Percentiles rank a stretch among this genome's conserved stretches.
Conservation (phyloP, 2,329 filamentous ascomycete species). For the Aspergillus ruber region DNA sequence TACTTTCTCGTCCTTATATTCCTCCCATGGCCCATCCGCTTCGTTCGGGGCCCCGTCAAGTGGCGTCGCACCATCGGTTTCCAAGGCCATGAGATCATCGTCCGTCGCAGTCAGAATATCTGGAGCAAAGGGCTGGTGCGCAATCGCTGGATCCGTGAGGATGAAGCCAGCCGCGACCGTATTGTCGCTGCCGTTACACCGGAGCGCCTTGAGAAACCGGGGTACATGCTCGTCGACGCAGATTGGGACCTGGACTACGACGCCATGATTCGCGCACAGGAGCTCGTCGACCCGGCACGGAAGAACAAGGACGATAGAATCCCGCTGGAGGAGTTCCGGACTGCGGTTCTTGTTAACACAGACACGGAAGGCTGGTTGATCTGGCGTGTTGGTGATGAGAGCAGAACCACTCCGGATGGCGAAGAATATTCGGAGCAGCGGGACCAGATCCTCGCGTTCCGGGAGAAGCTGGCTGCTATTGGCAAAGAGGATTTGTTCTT, state of each 20-base stretch:
- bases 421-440: slow-evolving; percentile 31
- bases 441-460: slow-evolving; percentile 72
- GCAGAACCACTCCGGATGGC: slow-evolving; percentile 33
- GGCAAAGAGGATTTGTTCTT: slow-evolving; percentile 88
- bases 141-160: slow-evolving; percentile 41
- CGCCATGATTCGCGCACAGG: slow-evolving; percentile 68
- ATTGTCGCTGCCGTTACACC: slow-evolving; percentile 65
- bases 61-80: slow-evolving; percentile 77
- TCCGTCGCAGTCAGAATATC: slow-evolving; percentile 62
- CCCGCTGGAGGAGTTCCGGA: slow-evolving; percentile 61
- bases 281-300: slow-evolving; percentile 51
- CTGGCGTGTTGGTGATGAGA: slow-evolving; percentile 53
- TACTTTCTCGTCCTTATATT: slow-evolving; percentile 62
- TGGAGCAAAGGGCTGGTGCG: slow-evolving; percentile 61
- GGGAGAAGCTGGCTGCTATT: slow-evolving; percentile 65
- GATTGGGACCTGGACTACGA: slow-evolving; percentile 85
- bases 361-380: slow-evolving; percentile 65
- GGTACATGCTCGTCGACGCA: slow-evolving; percentile 76
- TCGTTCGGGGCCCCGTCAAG: slow-evolving; percentile 59
- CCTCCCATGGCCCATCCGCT: slow-evolving; percentile 67
- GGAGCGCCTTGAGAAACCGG: slow-evolving; percentile 68
- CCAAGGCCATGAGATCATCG: slow-evolving; percentile 70
- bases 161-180: slow-evolving; percentile 48
- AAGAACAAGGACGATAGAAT: slow-evolving; percentile 25
- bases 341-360: slow-evolving; percentile 62